Percentiles rank a stretch among this genome's conserved stretches.
These are phyloP conservation scores for Athelia psychrophila DNA, from an alignment of 1,284 basidiomycete genomes.

Conservation along the genomic window DNA sequence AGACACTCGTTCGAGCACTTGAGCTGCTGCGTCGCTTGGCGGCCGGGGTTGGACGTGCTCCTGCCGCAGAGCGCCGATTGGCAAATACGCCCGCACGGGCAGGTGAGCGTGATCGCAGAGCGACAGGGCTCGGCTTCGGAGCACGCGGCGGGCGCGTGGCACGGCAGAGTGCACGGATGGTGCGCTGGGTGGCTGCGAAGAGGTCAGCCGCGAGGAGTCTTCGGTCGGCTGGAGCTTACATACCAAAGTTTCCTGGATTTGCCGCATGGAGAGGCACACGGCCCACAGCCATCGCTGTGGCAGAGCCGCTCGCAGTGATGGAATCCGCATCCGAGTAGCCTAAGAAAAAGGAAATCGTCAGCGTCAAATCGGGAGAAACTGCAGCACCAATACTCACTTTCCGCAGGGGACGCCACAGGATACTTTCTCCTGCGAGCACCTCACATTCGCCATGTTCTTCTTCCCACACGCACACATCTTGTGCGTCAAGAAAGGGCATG, in stretches of 20 bases:
- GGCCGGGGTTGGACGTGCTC: conserved; percentile 42
- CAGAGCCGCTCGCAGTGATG: conserved; percentile 82
- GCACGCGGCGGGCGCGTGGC: conserved; percentile 86
- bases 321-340: conserved; percentile 76
- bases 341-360: conserved; percentile 18
- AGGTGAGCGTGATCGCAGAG: conserved; percentile 60
- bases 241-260: conserved; percentile 83
- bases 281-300: conserved; percentile 77
- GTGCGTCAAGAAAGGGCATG: conserved; percentile 76
- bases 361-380: not conserved
- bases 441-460: conserved; percentile 64
- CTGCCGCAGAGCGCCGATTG: conserved; percentile 71
- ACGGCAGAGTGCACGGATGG: conserved; percentile 72
- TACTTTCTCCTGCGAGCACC: conserved; percentile 81
- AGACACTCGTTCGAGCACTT: conserved; percentile 82
- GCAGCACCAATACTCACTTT: conserved; percentile 41
- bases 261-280: conserved; percentile 74
- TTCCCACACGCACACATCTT: conserved; percentile 89
- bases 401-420: conserved; percentile 82
- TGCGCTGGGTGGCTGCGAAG: conserved; percentile 47
- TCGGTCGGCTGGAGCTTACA: conserved; percentile 17
- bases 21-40: conserved; percentile 38
- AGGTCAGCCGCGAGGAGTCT: not conserved
- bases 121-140: conserved; percentile 78
- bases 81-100: conserved; percentile 79